phyloP scores from a whole-genome alignment of 495 filamentous ascomycete genomes.

The Aspergillus incahuasiensis region DNA sequence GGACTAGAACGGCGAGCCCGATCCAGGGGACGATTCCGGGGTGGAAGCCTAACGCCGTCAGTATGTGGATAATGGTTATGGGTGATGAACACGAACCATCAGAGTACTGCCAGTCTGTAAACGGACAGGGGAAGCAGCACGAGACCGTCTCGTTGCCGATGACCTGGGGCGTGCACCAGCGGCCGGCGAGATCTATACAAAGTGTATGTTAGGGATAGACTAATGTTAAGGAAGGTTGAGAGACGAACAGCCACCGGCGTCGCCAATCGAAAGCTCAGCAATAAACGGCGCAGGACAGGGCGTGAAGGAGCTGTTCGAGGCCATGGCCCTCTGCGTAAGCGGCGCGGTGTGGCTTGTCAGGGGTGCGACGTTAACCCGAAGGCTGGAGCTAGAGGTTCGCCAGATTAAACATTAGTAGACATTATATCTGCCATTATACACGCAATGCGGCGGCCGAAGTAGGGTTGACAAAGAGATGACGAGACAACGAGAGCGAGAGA shows the following conservation, averaged over 20 bases:
- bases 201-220: no score
- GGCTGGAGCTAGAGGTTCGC: no score
- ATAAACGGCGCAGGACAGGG: slow-evolving; percentile 1
- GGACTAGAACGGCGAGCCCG: slow-evolving; percentile 59
- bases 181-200: not conserved
- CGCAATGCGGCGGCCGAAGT: no score
- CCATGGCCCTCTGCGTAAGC: not conserved
- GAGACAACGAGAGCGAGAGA: no score
- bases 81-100: slow-evolving; percentile 8
- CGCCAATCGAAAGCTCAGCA: not conserved
- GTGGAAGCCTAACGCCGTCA: not conserved
- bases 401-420: no score
- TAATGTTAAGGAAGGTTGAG: not conserved
- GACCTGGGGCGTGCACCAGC: slow-evolving; percentile 1
- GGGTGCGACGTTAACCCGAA: not conserved
- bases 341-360: not conserved
- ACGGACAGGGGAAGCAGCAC: slow-evolving; percentile 14
- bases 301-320: not conserved
- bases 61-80: not conserved
- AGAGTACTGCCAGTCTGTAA: slow-evolving; percentile 6
- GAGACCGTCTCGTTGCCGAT: slow-evolving; percentile 1
- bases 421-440: no score
- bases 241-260: slow-evolving; percentile 5
- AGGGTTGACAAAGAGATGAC: no score
- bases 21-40: slow-evolving; percentile 64